Evolutionary conservation across 345 rosid genomes (phyloP).

Genomic region (Viola odorata): DNA sequence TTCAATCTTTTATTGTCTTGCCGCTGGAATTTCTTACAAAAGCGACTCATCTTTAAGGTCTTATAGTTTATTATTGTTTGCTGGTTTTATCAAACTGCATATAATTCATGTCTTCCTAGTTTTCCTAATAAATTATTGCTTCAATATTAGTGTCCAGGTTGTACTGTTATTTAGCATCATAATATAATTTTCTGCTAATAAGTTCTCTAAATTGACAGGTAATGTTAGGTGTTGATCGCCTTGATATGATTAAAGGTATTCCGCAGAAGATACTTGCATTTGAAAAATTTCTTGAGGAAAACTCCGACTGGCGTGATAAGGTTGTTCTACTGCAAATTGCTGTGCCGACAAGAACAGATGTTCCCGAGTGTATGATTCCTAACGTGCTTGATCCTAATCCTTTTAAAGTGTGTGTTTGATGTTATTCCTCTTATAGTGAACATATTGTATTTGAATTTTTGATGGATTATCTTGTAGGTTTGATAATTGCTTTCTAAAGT

Average conservation of each 20-base stretch:
- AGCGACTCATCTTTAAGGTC: no score
- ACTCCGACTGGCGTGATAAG: constrained; percentile 87
- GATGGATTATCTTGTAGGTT: not conserved
- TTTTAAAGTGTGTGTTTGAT: not conserved
- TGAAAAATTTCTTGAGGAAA: constrained; percentile 98
- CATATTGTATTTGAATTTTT: not conserved
- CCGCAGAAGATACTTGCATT: constrained; percentile 98
- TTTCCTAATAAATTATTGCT: not conserved
- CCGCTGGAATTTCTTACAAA: no score
- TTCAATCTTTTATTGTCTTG: no score
- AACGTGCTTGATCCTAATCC: constrained; percentile 12
- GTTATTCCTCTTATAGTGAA: not conserved
- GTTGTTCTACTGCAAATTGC: constrained; percentile 98
- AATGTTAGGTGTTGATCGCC: constrained; percentile 99
- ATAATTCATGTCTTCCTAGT: not conserved
- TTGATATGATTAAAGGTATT: constrained; percentile 99
- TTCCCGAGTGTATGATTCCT: constrained; percentile 81
- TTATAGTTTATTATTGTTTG: not conserved
- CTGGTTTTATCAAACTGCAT: not conserved
- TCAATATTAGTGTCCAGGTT: not conserved
- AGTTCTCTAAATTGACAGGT: constrained; percentile 42
- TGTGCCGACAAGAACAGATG: constrained; percentile 99
- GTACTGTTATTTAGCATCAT: not conserved
- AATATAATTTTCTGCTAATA: not conserved
- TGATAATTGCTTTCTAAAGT: not conserved